Evolutionary conservation across 2,329 filamentous ascomycete species (phyloP).

Genomic region (Didymella segeticola): DNA sequence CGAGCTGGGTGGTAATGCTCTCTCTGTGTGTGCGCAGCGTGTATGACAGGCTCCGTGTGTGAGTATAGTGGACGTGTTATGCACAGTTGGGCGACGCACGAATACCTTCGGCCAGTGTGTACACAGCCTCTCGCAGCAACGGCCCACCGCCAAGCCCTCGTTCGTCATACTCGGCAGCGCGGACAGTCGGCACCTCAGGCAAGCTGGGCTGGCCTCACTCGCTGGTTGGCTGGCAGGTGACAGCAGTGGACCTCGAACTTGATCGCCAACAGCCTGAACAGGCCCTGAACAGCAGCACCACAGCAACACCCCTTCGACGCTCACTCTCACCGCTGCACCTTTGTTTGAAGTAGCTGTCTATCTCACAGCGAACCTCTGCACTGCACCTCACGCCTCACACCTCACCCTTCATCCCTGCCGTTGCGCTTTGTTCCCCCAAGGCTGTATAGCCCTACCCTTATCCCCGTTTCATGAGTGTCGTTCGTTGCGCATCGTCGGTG

Average conservation of each 20-base stretch:
- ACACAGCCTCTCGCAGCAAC: slow-evolving; percentile 18
- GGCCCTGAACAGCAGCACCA: not conserved
- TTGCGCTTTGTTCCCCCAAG: not conserved
- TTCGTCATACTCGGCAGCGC: slow-evolving; percentile 18
- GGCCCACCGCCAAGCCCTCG: slow-evolving; percentile 6
- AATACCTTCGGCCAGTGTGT: too few relatives aligned
- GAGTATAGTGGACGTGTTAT: not conserved
- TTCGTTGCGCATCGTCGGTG: slow-evolving; percentile 32
- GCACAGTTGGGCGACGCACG: slow-evolving; percentile 9
- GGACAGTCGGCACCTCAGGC: slow-evolving; percentile 1
- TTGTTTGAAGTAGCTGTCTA: not conserved
- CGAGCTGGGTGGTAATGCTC: slow-evolving; percentile 3
- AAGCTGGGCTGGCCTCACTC: slow-evolving; percentile 25
- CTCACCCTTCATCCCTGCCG: too few relatives aligned
- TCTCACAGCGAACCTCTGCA: not conserved
- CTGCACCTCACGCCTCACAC: too few relatives aligned
- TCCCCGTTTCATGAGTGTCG: slow-evolving; percentile 35
- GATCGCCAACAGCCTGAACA: not conserved
- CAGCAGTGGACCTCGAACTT: not conserved
- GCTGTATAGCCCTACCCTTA: not conserved
- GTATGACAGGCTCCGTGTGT: not conserved
- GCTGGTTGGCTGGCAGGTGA: slow-evolving; percentile 13
- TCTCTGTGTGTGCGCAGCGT: slow-evolving; percentile 5
- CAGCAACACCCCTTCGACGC: not conserved
- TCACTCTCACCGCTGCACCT: too few relatives aligned